Base-by-base conservation (phyloP, 805 yeast genomes). In the Isabelozyma pseudorhagii region DNA sequence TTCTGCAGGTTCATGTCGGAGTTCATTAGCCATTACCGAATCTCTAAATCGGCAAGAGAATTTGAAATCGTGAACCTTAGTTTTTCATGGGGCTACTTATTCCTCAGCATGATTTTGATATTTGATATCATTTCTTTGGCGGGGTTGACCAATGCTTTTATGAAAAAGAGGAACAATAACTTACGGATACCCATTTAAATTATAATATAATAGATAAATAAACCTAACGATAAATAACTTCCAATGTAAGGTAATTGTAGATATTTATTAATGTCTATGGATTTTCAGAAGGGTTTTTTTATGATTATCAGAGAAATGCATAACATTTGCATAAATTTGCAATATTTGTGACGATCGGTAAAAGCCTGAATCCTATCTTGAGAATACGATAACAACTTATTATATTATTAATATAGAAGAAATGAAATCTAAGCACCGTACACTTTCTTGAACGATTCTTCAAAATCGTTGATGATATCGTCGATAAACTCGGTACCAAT, bases 401-500 rank as follows among this genome's bases (percentile, higher is more conserved):
- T 14, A 14, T 36, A 36, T 36, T 36, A n/a, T 15, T 36, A 36
- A 3, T 36, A n/a, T 36, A 14, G 25, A 39, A 41, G 28, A 41
- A 21, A 41, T n/a, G 28, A 15, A 15, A 10, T 41, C 28, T 41
- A 41, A 27, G 44, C 44, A 18, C 47, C 62, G 60, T 77, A 86
- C 42, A 85, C 87, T 44, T 70, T 71, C 61, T 80, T 79, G 73
- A 94, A 89, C 36, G 97, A 80, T 71, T 89, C 91, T 62, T 90
- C 91, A 60, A 91, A 85, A 69, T 93, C 98, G 14, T 73, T 89
- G 68, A 91, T 87, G 60, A 93, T 82, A 65, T 93, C 98, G 57
- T 91, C 96, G 62, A 91, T 87, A 67, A 81, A 84, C 75, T 92
- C 98, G 47, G 90, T 86, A 64, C 98, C 98, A 44, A 89, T 88